Evolutionary conservation across 2,329 filamentous ascomycete species (phyloP).

Genomic region (Fusarium anguioides): DNA sequence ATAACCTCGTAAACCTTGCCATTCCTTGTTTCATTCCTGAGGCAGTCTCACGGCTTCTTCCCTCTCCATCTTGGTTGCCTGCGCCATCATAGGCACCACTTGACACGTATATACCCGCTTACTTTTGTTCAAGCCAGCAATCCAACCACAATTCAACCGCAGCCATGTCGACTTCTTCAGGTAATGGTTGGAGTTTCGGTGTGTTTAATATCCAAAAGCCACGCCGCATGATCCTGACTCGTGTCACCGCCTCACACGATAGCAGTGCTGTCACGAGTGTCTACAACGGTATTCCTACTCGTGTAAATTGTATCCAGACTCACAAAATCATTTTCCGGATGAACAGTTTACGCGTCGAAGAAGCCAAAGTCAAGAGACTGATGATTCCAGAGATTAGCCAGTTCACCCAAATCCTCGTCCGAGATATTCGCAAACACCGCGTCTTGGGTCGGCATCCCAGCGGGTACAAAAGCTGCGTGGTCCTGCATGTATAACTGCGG

Average conservation of each 20-base stretch:
- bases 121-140: not conserved
- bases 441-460: slow-evolving; percentile 19
- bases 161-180: not conserved
- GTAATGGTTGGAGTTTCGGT: too few species aligned
- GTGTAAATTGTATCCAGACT: too few species aligned
- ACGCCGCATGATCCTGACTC: too few species aligned
- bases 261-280: not conserved
- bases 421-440: slow-evolving; percentile 46
- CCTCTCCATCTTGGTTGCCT: not conserved
- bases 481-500: slow-evolving; percentile 19
- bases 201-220: not conserved
- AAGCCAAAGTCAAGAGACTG: slow-evolving; percentile 50
- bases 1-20: not conserved
- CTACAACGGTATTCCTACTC: not conserved
- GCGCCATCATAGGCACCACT: not conserved
- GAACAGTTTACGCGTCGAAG: slow-evolving; percentile 23
- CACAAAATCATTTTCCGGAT: not conserved
- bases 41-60: not conserved
- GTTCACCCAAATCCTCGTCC: slow-evolving; percentile 49
- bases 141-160: not conserved
- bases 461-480: slow-evolving; percentile 7
- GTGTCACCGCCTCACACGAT: not conserved
- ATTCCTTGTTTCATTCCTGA: not conserved
- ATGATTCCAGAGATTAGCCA: slow-evolving; percentile 51
- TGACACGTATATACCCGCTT: not conserved